Evolutionary conservation across 108 stramenopile genomes (phyloP), one percentile per base, ranked within the genome.

Genomic region (Phaeodactylum tricornutum): DNA sequence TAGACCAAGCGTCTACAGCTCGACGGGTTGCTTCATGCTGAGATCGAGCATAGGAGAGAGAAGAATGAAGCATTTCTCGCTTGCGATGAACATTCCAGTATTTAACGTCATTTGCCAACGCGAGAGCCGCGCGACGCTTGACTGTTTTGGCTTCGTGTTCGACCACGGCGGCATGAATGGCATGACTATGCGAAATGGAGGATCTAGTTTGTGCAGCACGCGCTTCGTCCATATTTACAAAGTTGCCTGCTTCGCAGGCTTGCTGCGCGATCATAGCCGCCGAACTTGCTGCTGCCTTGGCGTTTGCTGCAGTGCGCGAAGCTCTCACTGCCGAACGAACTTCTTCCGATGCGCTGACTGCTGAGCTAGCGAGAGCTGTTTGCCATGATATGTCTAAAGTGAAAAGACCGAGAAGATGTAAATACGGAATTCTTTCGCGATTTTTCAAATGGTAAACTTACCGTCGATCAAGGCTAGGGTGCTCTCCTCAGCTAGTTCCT

Each of bases 71-170:
- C 37, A 90, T 44, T 41, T 84, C 83, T 20, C 74, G 64, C 50
- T 84, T 90, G 20, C 88, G 61, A 51, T 85, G 83, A 6, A 72
- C 67, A 66, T 90, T 90, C 88, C 88, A 90, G 51, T 67, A 74
- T 53, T 76, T 80, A 21, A 90, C 84, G 60, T 90, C 88, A 46
- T 90, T 75, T 6, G 88, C 84, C 34, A 90, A 56, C 5, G 84
- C 77, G 14, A 90, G 51, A 12, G 83, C 71, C n/a, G 81, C 76
- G 23, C 74, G 50, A 15, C 79, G 59, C 53, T 83, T 85, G 22
- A 75, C 84, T 15, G 79, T 60, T 29, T 71, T 72, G 19, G 88
- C 79, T 66, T 90, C 88, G 57, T 90, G 79, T 38, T 85, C 88
- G 16, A 90, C 77, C 6, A 90, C 88, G 11, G 88, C 68, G 7